Evolutionary conservation across 2,329 filamentous ascomycete species (phyloP).

Genomic region (Trichoderma lentiforme): DNA sequence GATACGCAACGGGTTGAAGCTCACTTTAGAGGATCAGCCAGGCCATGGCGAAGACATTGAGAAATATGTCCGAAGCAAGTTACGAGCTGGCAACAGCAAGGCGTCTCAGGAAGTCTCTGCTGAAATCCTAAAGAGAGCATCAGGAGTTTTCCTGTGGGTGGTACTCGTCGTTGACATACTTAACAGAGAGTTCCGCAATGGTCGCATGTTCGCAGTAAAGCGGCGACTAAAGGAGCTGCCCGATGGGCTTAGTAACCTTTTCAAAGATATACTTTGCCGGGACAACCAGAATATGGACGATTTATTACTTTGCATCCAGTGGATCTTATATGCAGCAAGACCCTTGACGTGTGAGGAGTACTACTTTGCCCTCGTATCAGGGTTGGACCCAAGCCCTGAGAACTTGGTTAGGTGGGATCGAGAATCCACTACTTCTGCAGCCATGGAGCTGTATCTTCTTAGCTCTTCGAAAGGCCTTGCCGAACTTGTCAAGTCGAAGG

Average conservation of each 20-base stretch:
- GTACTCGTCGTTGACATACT: neutral
- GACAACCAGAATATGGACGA: constrained; percentile 41
- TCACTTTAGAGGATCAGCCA: neutral
- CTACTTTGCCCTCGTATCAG: constrained; percentile 31
- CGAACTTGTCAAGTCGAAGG: neutral
- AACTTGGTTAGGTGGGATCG: neutral
- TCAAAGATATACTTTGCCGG: constrained; percentile 49
- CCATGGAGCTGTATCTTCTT: neutral
- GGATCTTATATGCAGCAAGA: constrained; percentile 48
- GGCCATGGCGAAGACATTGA: neutral
- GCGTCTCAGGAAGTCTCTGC: neutral
- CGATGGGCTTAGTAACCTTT: constrained; percentile 42
- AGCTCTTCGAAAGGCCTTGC: neutral
- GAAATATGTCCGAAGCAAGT: neutral
- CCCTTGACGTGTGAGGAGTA: constrained; percentile 45
- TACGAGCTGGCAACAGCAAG: neutral
- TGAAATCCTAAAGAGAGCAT: neutral
- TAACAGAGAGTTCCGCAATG: neutral
- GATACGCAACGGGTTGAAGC: neutral
- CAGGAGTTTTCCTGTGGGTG: neutral
- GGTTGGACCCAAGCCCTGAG: neutral
- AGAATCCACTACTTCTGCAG: neutral
- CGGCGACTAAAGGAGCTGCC: constrained; percentile 36
- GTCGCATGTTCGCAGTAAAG: neutral
- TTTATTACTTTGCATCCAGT: constrained; percentile 46